Evolutionary conservation across 2,329 filamentous ascomycete species (phyloP), one percentile per base, ranked within the genome.

Genomic region (Chrysoporthe cubensis): DNA sequence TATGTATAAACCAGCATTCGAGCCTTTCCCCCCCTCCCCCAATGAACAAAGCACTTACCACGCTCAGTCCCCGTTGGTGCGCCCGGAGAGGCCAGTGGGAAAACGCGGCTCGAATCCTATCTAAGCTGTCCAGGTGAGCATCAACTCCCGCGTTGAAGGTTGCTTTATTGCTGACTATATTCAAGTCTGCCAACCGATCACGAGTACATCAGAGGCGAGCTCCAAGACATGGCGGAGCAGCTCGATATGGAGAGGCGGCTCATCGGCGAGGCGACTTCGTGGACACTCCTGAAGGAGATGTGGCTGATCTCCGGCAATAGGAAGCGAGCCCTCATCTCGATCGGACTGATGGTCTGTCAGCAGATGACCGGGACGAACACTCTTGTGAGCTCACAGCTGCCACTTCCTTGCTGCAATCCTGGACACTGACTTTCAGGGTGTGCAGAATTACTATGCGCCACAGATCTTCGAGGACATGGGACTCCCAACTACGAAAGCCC

Each of bases 81-180:
- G 90, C 89, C 34, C 87, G 88, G 71, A 83, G 87, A 72, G 89
- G 91, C 72, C 84, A 88, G 71, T 91, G 88, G 88, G 89, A 92
- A 69, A 81, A 85, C 52, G 87, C 90, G 1, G 85, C 83, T 3
- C 69, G 68, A 0, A 84, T 88, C 21, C 82, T 93, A 7, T 81
- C 84, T 26, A 80, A 77, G 48, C 81, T 92, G 52, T 74, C 79
- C 67, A 73, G 75, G 78, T 80, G 71, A 71, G 74, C 66, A 18
- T 37, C 26, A 50, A n/a, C 50, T 21, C 5, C 34, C 32, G 11
- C 9, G 16, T 9, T 54, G 32, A 9, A 6, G 7, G 8, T 18
- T 3, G 42, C 18, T 11, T 32, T 11, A 18, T 56, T 21, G 48
- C n/a, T 54, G 61, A 63, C 11, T 7, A 21, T 46, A 40, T 34